These are phyloP conservation scores for Phoma sp. DNA, from an alignment of 2,329 filamentous ascomycete species.

Conservation along the genomic window DNA sequence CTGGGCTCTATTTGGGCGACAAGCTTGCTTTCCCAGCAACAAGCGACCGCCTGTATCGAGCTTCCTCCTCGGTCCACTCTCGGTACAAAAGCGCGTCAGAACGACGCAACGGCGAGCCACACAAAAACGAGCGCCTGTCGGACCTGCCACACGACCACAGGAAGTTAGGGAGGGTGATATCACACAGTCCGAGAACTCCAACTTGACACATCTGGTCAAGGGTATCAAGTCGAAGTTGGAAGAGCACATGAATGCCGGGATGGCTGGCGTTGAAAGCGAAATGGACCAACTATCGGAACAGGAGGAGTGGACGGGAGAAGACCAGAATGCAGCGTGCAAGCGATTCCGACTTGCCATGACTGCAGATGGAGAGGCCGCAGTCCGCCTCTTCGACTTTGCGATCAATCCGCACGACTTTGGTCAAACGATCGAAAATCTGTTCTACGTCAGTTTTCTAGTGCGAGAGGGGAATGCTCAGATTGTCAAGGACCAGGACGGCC, in stretches of 20 bases:
- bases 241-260: slow-evolving; percentile 45
- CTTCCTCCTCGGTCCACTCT: slow-evolving; percentile 87
- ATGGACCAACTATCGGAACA: slow-evolving; percentile 24
- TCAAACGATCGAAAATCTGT: slow-evolving; percentile 95
- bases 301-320: slow-evolving; percentile 42
- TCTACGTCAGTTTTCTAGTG: slow-evolving; percentile 94
- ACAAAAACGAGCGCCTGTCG: slow-evolving; percentile 71
- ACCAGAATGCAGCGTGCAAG: slow-evolving; percentile 63
- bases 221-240: slow-evolving; percentile 71
- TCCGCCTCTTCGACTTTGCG: slow-evolving; percentile 84
- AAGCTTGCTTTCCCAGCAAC: slow-evolving; percentile 76
- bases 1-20: slow-evolving; percentile 82
- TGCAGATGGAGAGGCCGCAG: slow-evolving; percentile 63
- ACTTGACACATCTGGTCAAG: slow-evolving; percentile 78
- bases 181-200: slow-evolving; percentile 76
- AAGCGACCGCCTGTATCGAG: slow-evolving; percentile 77
- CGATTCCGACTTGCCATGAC: slow-evolving; percentile 66
- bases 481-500: slow-evolving; percentile 71
- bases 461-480: slow-evolving; percentile 81
- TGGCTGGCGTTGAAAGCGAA: slow-evolving; percentile 51
- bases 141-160: slow-evolving; percentile 75
- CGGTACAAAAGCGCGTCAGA: slow-evolving; percentile 82
- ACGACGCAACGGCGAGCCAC: slow-evolving; percentile 71
- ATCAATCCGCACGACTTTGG: slow-evolving; percentile 90
- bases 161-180: slow-evolving; percentile 78